Evolutionary conservation across 108 stramenopile genomes (phyloP).

Genomic region (Hondaea fermentalgiana): DNA sequence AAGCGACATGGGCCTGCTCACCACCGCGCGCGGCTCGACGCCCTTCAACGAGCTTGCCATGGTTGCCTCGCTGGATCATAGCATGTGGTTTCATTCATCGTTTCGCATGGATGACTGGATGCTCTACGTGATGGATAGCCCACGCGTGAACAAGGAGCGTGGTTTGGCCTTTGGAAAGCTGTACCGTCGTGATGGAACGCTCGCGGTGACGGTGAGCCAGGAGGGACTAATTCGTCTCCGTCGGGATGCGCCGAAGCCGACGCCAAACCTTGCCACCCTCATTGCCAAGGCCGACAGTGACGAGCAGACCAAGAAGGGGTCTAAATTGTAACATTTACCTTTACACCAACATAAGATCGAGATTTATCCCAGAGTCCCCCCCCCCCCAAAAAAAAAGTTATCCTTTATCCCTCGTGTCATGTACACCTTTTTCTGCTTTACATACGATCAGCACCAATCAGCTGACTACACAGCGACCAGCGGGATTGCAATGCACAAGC

Average conservation of each 20-base stretch:
- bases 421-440: too few species aligned
- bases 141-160: neutral
- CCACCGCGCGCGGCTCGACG: neutral
- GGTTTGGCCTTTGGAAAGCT: constrained; percentile 11
- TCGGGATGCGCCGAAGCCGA: neutral
- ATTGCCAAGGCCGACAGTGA: neutral
- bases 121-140: constrained; percentile 27
- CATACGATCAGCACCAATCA: too few species aligned
- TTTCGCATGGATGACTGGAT: constrained; percentile 32
- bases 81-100: constrained; percentile 27
- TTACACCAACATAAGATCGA: too few species aligned
- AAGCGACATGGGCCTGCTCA: neutral
- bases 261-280: neutral
- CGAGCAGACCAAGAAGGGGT: neutral
- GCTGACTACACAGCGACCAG: too few species aligned
- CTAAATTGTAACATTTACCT: too few species aligned
- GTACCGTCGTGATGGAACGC: neutral
- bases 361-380: too few species aligned
- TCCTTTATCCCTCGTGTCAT: too few species aligned
- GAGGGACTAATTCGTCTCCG: constrained; percentile 23
- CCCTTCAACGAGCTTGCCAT: neutral
- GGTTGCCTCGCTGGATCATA: constrained; percentile 27
- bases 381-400: too few species aligned
- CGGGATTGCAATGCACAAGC: too few species aligned
- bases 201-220: constrained; percentile 20